phyloP scores from a whole-genome alignment of 176 grass and related monocot species.

The Chrysopogon serrulatus region DNA sequence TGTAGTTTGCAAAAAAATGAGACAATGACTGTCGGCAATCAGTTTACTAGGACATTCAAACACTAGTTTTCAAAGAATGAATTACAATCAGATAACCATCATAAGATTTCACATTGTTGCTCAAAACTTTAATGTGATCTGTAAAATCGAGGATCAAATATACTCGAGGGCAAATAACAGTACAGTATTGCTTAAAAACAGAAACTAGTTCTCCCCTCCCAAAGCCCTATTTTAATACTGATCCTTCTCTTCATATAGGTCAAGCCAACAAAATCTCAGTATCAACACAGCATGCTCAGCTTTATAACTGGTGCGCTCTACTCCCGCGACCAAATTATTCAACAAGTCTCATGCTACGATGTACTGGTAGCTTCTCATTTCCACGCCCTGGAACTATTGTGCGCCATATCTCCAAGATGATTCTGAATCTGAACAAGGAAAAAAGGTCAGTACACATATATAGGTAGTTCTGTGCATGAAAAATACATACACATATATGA shows the following conservation, averaged over 20 bases:
- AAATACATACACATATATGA: neutral
- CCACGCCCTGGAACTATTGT: neutral
- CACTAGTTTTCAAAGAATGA: neutral
- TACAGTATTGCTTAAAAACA: slow-evolving; percentile 17
- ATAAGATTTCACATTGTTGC: neutral
- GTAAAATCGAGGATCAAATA: slow-evolving; percentile 8
- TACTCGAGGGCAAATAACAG: slow-evolving; percentile 17
- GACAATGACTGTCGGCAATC: neutral
- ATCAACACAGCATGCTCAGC: slow-evolving; percentile 23
- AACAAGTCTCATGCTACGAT: neutral
- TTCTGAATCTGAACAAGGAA: slow-evolving; percentile 9
- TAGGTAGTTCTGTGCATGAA: neutral
- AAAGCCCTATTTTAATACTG: neutral
- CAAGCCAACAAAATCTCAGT: slow-evolving; percentile 30
- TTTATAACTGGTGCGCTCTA: slow-evolving; percentile 14
- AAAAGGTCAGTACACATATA: neutral
- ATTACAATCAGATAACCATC: neutral
- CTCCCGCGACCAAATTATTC: slow-evolving; percentile 31
- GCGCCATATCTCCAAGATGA: neutral
- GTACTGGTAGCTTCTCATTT: neutral
- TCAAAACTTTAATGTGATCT: neutral
- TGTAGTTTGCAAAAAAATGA: neutral
- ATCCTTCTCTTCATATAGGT: slow-evolving; percentile 8
- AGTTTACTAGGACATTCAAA: too few relatives aligned
- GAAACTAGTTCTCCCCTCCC: slow-evolving; percentile 2